These are phyloP conservation scores for Globisporangium recalcitrans DNA, from an alignment of 352 stramenopile species.

Conservation along the genomic window DNA sequence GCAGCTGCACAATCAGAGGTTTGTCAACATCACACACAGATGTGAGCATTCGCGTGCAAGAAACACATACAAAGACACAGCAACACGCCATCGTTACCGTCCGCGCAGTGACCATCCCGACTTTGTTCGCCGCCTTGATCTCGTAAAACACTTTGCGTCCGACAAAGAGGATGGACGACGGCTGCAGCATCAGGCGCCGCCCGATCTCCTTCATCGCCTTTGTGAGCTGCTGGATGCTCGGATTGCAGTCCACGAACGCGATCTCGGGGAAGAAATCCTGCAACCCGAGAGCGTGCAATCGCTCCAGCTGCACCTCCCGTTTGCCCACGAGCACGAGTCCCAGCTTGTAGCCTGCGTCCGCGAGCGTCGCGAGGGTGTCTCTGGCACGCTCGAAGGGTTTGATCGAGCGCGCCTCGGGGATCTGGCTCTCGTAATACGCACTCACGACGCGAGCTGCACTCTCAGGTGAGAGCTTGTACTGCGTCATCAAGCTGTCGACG, in stretches of 20 bases:
- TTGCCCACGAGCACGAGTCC: slow-evolving; percentile 75
- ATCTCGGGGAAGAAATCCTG: slow-evolving; percentile 60
- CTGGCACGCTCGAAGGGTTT: slow-evolving; percentile 48
- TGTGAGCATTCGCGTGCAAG: background rate
- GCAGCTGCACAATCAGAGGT: slow-evolving; percentile 35
- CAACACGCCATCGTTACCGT: slow-evolving; percentile 38
- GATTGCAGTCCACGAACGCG: slow-evolving; percentile 64
- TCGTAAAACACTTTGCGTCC: slow-evolving; percentile 84
- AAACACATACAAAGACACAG: background rate
- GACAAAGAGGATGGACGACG: slow-evolving; percentile 78
- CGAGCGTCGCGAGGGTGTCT: slow-evolving; percentile 50
- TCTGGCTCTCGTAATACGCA: slow-evolving; percentile 79
- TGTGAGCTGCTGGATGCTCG: slow-evolving; percentile 51
- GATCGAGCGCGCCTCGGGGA: slow-evolving; percentile 62
- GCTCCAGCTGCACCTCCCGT: slow-evolving; percentile 64
- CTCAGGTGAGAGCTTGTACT: slow-evolving; percentile 33
- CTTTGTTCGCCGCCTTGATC: slow-evolving; percentile 80
- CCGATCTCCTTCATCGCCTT: slow-evolving; percentile 72
- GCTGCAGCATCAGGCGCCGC: slow-evolving; percentile 49
- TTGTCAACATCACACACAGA: background rate
- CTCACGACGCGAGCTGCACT: slow-evolving; percentile 57
- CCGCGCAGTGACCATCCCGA: slow-evolving; percentile 70
- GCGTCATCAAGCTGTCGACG: slow-evolving; percentile 63
- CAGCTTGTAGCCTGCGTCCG: slow-evolving; percentile 48
- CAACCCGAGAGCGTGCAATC: slow-evolving; percentile 59